These are phyloP conservation scores for Myxozyma geophila DNA, from an alignment of 805 yeast species.

Conservation along the genomic window DNA sequence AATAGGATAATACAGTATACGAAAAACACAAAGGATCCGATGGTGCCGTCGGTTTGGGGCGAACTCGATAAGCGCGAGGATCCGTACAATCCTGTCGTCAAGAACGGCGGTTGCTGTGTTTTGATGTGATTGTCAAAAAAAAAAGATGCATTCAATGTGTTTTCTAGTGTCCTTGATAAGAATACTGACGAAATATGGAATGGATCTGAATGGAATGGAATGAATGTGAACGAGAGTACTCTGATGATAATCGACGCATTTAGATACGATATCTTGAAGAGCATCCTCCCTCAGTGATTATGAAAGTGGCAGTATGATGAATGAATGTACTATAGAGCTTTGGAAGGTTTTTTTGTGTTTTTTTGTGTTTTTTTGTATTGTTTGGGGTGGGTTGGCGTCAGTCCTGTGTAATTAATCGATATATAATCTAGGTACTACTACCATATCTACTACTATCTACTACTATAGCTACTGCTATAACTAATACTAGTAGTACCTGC, in stretches of 20 bases:
- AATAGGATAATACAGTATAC: constrained; percentile 33
- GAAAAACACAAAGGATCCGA: constrained; percentile 31
- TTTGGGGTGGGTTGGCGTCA: too few relatives aligned
- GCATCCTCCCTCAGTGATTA: background rate
- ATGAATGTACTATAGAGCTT: background rate
- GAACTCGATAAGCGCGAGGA: constrained; percentile 32
- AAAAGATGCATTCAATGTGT: too few relatives aligned
- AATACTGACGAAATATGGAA: too few relatives aligned
- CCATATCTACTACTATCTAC: too few relatives aligned
- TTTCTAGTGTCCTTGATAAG: background rate
- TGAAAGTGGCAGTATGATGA: background rate
- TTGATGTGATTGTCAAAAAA: too few relatives aligned
- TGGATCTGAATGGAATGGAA: too few relatives aligned
- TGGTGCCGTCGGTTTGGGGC: constrained; percentile 38
- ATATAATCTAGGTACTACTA: too few relatives aligned
- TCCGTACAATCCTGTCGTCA: constrained; percentile 33
- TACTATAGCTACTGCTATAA: too few relatives aligned
- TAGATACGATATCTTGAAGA: background rate
- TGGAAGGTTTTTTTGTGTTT: background rate
- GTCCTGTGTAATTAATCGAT: too few relatives aligned
- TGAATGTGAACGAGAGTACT: too few relatives aligned
- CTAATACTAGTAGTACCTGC: too few relatives aligned
- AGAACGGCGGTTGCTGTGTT: constrained; percentile 21
- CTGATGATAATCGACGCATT: too few relatives aligned
- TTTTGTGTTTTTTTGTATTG: background rate